These are phyloP conservation scores for Scheffersomyces parashehatae DNA, from an alignment of 1,139 yeast species.

Conservation along the genomic window DNA sequence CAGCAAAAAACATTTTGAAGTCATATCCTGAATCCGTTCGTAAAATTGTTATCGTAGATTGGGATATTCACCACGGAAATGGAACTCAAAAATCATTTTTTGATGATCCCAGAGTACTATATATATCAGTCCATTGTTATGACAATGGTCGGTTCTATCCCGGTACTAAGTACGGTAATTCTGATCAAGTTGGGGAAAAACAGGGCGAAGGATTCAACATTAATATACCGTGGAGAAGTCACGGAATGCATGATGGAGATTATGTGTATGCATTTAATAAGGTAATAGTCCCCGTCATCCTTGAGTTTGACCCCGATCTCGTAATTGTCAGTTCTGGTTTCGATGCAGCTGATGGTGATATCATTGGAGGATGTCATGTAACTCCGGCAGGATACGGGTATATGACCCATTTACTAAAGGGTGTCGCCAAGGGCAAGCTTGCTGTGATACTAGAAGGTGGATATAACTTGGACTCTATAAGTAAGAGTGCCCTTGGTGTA, in stretches of 20 bases:
- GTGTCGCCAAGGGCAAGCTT: conserved; percentile 82
- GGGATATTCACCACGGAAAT: conserved; percentile 99
- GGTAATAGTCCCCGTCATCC: conserved; percentile 85
- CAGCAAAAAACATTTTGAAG: conserved; percentile 82
- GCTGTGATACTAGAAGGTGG: conserved; percentile 97
- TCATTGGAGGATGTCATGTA: conserved; percentile 96
- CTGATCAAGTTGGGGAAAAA: conserved; percentile 80
- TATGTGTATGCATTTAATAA: conserved; percentile 89
- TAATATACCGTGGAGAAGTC: conserved; percentile 92
- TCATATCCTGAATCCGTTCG: conserved; percentile 87
- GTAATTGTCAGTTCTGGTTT: conserved; percentile 94
- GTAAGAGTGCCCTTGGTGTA: conserved; percentile 88
- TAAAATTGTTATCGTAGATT: conserved; percentile 80
- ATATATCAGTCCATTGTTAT: conserved; percentile 87
- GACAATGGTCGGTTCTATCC: conserved; percentile 94
- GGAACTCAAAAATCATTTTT: conserved; percentile 95
- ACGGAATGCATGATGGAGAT: conserved; percentile 95
- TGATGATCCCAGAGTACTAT: conserved; percentile 86
- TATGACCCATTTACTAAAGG: conserved; percentile 90
- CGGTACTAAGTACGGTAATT: conserved; percentile 81
- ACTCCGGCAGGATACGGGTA: conserved; percentile 96
- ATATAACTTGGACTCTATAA: conserved; percentile 86
- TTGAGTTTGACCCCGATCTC: conserved; percentile 90
- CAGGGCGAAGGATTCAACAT: conserved; percentile 83
- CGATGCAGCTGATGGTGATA: conserved; percentile 98